Conservation (phyloP, 305 asterid species). For the Solanum aculeatissimum region DNA sequence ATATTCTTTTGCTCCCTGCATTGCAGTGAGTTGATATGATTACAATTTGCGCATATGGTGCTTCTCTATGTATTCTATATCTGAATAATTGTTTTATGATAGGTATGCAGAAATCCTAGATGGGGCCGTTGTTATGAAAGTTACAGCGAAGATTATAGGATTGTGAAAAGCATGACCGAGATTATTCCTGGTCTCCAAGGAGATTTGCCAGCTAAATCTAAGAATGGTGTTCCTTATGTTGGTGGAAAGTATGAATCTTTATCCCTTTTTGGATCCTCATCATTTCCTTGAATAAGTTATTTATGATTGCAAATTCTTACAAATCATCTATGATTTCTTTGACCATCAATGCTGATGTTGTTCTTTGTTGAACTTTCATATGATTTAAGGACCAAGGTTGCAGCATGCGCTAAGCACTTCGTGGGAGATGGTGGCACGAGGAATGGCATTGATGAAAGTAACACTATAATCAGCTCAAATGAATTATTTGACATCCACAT, state of each 20-base stretch:
- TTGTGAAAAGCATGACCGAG: slow-evolving; percentile 50
- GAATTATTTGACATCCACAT: slow-evolving; percentile 39
- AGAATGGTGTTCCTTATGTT: slow-evolving; percentile 7
- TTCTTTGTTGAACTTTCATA: neutral
- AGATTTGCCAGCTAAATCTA: slow-evolving; percentile 30
- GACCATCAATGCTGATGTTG: neutral
- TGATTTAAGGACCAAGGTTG: slow-evolving; percentile 33
- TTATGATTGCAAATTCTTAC: neutral
- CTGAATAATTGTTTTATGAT: neutral
- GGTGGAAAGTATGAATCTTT: slow-evolving; percentile 7
- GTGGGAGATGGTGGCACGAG: slow-evolving; percentile 53
- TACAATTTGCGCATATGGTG: neutral
- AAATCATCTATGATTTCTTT: neutral
- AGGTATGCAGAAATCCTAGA: slow-evolving; percentile 69
- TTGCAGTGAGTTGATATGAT: slow-evolving; percentile 25
- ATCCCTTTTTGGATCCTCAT: neutral
- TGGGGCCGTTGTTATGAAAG: slow-evolving; percentile 86
- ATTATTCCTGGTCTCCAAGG: slow-evolving; percentile 67
- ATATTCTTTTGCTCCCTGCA: slow-evolving; percentile 37
- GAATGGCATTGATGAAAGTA: slow-evolving; percentile 28
- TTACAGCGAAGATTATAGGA: slow-evolving; percentile 54
- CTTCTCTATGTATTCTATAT: neutral
- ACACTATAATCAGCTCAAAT: slow-evolving; percentile 20
- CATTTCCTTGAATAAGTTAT: neutral
- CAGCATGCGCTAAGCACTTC: slow-evolving; percentile 44